Evolutionary conservation across 2,329 filamentous ascomycete species (phyloP).

Genomic region (Colletotrichum acutatum): DNA sequence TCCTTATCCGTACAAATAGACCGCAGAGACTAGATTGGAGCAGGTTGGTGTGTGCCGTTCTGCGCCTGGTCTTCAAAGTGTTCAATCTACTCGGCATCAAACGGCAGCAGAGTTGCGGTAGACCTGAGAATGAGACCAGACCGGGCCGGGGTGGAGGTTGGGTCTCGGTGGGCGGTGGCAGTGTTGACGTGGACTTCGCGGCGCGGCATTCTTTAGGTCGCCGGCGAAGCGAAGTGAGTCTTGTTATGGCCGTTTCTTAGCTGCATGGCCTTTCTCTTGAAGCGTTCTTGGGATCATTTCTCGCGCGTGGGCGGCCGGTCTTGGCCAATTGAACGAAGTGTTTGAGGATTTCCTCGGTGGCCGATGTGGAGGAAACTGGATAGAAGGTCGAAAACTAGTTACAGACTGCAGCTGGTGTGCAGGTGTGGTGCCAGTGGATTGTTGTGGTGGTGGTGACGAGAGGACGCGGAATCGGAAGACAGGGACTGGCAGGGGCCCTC

Average conservation of each 20-base stretch:
- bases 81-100: background rate
- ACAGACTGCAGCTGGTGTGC: no score
- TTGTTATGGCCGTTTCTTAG: constrained; percentile 24
- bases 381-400: background rate
- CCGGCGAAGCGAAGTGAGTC: constrained; percentile 26
- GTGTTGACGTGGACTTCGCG: constrained; percentile 26
- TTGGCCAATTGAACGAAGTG: constrained; percentile 20
- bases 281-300: constrained; percentile 18
- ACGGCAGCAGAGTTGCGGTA: background rate
- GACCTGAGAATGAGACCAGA: background rate
- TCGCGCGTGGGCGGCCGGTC: background rate
- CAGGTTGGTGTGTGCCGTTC: background rate
- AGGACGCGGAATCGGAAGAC: constrained; percentile 1
- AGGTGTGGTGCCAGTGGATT: background rate
- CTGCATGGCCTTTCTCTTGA: constrained; percentile 30
- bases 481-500: background rate
- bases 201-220: constrained; percentile 21
- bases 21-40: background rate
- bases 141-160: constrained; percentile 12
- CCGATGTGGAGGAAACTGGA: background rate
- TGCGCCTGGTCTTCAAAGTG: background rate
- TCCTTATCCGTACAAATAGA: background rate
- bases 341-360: background rate
- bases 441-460: background rate
- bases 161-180: constrained; percentile 29